Base-by-base conservation (phyloP, 2,329 filamentous ascomycete genomes). In the Hymenoscyphus linearis region DNA sequence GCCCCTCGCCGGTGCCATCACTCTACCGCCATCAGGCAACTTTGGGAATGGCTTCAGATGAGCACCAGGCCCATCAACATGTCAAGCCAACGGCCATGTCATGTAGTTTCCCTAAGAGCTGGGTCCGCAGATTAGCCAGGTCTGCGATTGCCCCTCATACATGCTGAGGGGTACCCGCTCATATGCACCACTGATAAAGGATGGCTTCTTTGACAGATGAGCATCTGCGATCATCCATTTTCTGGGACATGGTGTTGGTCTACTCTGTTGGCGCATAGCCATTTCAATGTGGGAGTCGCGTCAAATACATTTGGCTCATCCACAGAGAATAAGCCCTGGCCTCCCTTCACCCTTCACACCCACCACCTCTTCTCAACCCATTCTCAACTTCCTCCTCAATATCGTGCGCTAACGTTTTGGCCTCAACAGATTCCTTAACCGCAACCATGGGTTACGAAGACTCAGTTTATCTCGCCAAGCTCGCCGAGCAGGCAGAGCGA, bases 401-500 rank as follows among this genome's bases (percentile, higher is more conserved):
- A 59, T 36, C 52, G 47, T 40, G 47, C 18, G 59, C 62, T 64
- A 62, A 62, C 56, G 36, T 25, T 12, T 40, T 34, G 37, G 25
- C 31, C 26, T n/a, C 47, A 14, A 57, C 58, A 69, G 67, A 69
- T 64, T 25, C 37, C 58, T 57, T 44, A 64, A 73, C 71, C 77
- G 79, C 77, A 84, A 93, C 83, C 83, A 98, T 98, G 93, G 92
- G 90, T 87, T 91, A 96, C 85, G 93, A 98, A 86, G 93, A 98
- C 83, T 93, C 93, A 75, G 95, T 99, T 76, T 98, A 98, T 81
- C 89, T 98, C 79, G 95, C 95, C 82, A 98, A 98, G 92, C 90
- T 99, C 80, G 95, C 95, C 78, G 95, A 99, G 89, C 95, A 99
- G 88, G 95, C 95, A 80, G 95, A 99, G 88, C 93, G 95, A 79